Conservation (phyloP, 495 filamentous ascomycete genomes). For the Letharia lupina region DNA sequence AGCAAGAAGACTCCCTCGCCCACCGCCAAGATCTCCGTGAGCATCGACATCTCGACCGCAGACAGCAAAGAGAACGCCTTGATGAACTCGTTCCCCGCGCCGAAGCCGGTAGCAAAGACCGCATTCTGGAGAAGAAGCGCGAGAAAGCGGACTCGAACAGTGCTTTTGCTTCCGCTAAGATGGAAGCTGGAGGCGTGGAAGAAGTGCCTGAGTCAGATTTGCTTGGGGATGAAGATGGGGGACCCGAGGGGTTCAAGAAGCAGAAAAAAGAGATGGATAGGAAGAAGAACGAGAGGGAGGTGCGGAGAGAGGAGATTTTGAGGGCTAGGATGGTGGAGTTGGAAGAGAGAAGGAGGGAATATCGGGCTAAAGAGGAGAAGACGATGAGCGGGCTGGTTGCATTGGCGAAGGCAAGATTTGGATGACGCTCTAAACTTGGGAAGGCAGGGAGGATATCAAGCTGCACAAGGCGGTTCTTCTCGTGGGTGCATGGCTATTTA, state of each 20-base stretch:
- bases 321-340: conserved; percentile 25
- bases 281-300: conserved; percentile 27
- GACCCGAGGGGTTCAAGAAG: conserved; percentile 24
- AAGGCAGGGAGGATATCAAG: neutral
- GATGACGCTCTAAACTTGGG: conserved; percentile 4
- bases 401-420: conserved; percentile 27
- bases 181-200: conserved; percentile 21
- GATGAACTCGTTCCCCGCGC: conserved; percentile 81
- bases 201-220: conserved; percentile 25
- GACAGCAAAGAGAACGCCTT: conserved; percentile 49
- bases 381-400: conserved; percentile 27
- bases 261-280: conserved; percentile 25
- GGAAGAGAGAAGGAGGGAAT: conserved; percentile 24
- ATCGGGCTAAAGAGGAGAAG: conserved; percentile 26
- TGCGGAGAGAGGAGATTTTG: conserved; percentile 25
- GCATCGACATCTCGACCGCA: conserved; percentile 54
- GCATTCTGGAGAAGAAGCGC: conserved; percentile 74
- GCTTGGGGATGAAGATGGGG: conserved; percentile 22
- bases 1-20: conserved; percentile 45
- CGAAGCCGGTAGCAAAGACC: conserved; percentile 75
- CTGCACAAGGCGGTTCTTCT: neutral
- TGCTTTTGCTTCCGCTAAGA: conserved; percentile 34
- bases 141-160: conserved; percentile 45
- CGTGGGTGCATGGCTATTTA: neutral
- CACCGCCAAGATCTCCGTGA: conserved; percentile 47